Evolutionary conservation across 139 green algal species (phyloP).

Genomic region (Micractinium sp.): DNA sequence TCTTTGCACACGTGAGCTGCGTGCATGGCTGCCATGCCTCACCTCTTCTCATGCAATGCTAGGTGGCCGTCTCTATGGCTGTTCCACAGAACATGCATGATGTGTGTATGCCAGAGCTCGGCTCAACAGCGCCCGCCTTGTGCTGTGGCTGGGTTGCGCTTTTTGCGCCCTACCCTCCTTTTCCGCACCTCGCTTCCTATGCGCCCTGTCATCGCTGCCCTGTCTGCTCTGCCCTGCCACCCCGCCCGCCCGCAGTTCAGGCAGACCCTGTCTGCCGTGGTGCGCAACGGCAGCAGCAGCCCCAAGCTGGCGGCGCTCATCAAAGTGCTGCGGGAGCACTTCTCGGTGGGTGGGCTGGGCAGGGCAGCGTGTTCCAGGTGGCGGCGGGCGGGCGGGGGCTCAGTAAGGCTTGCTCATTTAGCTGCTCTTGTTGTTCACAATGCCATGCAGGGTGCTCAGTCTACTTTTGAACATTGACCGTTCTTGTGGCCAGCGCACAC

Average conservation of each 20-base stretch:
- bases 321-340: slow-evolving; percentile 32
- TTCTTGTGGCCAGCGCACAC: neutral
- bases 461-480: neutral
- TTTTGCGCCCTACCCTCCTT: no score
- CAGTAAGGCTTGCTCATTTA: no score
- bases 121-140: no score
- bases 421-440: no score
- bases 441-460: no score
- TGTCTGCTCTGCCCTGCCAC: neutral
- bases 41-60: neutral
- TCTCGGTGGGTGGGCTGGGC: slow-evolving; percentile 5
- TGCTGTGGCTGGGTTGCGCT: no score
- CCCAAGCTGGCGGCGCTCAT: slow-evolving; percentile 36
- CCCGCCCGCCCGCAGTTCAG: slow-evolving; percentile 31
- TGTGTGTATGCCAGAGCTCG: no score
- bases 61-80: neutral
- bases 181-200: neutral
- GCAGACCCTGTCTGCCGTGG: slow-evolving; percentile 38
- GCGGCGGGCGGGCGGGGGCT: no score
- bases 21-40: neutral
- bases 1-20: slow-evolving; percentile 44
- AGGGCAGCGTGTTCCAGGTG: neutral
- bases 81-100: no score
- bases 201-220: no score
- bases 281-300: neutral